Evolutionary conservation across 257 asterid species (phyloP), one percentile per base, ranked within the genome.

Genomic region (Fraxinus anomala): DNA sequence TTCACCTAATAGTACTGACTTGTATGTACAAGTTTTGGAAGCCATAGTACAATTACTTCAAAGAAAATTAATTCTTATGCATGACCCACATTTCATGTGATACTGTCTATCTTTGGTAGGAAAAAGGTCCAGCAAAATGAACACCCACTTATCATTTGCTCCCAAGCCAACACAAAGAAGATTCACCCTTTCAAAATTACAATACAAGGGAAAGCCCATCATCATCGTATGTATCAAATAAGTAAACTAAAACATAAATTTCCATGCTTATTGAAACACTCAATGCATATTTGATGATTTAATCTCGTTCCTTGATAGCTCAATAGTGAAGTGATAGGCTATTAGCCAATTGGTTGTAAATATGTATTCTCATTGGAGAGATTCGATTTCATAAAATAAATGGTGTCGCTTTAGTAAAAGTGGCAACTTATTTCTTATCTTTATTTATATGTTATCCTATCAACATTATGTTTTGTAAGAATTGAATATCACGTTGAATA

Each of bases 51-150:
- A 74, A 85, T 81, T 83, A 80, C 68, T 72, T 63, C 2, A 69
- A 83, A 79, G 83, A 84, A 72, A 79, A 73, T 77, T 69, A 74
- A 61, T 74, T 51, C 73, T 37, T 36, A 23, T 23, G 33, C 51
- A 76, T 85, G 87, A 49, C 87, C 87, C 88, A 83, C 89, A 84
- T 72, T 80, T 74, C 84, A 81, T 85, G 86, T 83, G 86, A 79
- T 77, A 31, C 80, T 81, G 82, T 67, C 86, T 76, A 75, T 80
- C 69, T 26, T 24, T 79, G 83, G 89, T 86, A 76, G 73, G 82
- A 69, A 77, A 39, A 84, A 84, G 68, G 81, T 67, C 83, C 85
- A 82, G 79, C 86, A 83, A 73, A 82, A 79, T 79, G 78, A 68
- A 79, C 80, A 67, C 67, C 79, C 34, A 47, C 49, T 59, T 71